These are phyloP conservation scores for Pseudotsuga menziesii DNA, from an alignment of 75 land plant genomes.

Conservation along the genomic window DNA sequence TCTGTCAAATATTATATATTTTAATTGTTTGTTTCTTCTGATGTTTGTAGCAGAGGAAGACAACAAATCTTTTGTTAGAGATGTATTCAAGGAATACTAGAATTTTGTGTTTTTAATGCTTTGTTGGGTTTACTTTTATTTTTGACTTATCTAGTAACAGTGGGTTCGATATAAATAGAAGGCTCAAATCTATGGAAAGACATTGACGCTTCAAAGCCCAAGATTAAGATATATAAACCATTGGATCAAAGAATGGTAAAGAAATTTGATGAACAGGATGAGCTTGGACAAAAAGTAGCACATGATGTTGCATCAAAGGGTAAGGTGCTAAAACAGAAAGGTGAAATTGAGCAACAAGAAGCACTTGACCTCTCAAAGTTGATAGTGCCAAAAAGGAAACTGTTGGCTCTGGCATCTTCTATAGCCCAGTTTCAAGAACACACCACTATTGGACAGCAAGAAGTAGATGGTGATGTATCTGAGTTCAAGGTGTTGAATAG, in stretches of 20 bases:
- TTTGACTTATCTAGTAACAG: background rate
- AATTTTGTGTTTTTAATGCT: background rate
- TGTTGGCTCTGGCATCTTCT: too few species aligned
- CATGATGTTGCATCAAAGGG: background rate
- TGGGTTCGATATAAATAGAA: background rate
- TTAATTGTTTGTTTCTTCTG: too few species aligned
- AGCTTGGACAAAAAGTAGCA: background rate
- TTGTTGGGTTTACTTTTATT: background rate
- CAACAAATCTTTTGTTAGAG: background rate
- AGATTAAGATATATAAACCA: too few species aligned
- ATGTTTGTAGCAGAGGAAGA: background rate
- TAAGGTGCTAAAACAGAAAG: too few species aligned
- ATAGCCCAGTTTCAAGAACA: background rate
- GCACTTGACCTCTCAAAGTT: too few species aligned
- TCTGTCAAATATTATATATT: background rate
- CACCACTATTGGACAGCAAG: background rate
- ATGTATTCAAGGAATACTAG: background rate
- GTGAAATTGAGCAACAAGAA: too few species aligned
- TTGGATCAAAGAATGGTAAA: background rate
- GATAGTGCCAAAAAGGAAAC: too few species aligned
- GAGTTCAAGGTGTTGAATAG: too few species aligned
- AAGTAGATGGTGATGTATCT: too few species aligned
- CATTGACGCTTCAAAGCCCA: too few species aligned
- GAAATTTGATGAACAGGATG: background rate
- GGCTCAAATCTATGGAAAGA: background rate